phyloP scores from a whole-genome alignment of 2,329 filamentous ascomycete species.

The Orbilia brochopaga region DNA sequence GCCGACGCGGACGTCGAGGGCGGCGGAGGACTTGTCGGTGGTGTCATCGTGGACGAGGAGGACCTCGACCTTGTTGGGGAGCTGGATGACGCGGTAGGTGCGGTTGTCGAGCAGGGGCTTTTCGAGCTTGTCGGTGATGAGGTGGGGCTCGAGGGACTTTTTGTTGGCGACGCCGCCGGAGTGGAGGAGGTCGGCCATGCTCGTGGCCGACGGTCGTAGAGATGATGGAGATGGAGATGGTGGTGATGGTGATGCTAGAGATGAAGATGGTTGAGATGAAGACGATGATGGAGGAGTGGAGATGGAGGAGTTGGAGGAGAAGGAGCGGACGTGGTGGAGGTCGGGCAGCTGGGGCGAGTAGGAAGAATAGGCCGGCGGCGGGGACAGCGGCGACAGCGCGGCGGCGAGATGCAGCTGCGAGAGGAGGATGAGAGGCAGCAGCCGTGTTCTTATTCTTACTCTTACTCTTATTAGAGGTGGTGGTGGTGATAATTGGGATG shows the following conservation, averaged over 20 bases:
- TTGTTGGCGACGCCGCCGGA: slow-evolving; percentile 12
- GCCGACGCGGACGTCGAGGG: slow-evolving; percentile 93
- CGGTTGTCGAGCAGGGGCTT: slow-evolving; percentile 85
- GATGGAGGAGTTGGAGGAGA: slow-evolving; percentile 30
- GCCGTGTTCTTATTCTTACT: too few relatives aligned
- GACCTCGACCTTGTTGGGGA: slow-evolving; percentile 86
- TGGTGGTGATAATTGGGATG: not conserved
- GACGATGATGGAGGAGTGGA: slow-evolving; percentile 1
- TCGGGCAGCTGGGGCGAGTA: not conserved
- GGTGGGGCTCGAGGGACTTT: slow-evolving; percentile 42
- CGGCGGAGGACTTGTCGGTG: slow-evolving; percentile 95
- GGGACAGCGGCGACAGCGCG: slow-evolving; percentile 1
- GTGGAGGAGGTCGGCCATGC: slow-evolving; percentile 24
- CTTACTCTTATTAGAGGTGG: too few relatives aligned
- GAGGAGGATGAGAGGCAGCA: too few relatives aligned
- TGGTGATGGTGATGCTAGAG: slow-evolving; percentile 8
- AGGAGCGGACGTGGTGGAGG: slow-evolving; percentile 28
- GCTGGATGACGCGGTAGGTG: slow-evolving; percentile 81
- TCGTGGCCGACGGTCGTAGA: not conserved
- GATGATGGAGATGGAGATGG: not conserved
- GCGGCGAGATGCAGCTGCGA: not conserved
- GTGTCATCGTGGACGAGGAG: slow-evolving; percentile 91
- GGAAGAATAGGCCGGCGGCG: not conserved
- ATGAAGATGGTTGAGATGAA: not conserved
- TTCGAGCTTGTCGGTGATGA: slow-evolving; percentile 74